Percentiles rank a stretch among this genome's conserved stretches.
Evolutionary conservation across 352 stramenopile genomes (phyloP).

Genomic region (Phytophthora litchii): DNA sequence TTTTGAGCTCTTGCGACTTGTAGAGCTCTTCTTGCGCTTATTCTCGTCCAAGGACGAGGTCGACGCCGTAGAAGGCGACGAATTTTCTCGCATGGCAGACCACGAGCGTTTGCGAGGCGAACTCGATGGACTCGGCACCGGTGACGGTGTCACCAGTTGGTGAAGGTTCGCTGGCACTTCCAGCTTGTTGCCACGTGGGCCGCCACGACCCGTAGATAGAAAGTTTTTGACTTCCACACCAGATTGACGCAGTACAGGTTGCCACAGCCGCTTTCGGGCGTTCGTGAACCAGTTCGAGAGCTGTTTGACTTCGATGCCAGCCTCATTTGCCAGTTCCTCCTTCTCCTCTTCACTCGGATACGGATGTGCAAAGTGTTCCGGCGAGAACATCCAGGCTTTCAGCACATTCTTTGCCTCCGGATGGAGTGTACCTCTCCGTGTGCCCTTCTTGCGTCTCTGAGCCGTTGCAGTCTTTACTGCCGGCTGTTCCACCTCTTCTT

Average conservation of each 20-base stretch:
- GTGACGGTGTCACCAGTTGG: constrained; percentile 57
- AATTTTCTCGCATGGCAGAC: constrained; percentile 41
- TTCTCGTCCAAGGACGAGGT: constrained; percentile 8
- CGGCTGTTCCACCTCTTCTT: constrained; percentile 27
- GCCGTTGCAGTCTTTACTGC: constrained; percentile 8
- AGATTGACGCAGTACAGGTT: constrained; percentile 84
- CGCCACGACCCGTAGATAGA: constrained; percentile 79
- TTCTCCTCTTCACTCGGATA: constrained; percentile 91
- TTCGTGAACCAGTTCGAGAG: constrained; percentile 92
- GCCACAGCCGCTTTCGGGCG: constrained; percentile 86
- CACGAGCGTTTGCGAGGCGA: constrained; percentile 69
- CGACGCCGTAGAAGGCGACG: constrained; percentile 15
- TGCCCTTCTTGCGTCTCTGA: constrained; percentile 79
- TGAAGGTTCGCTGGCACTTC: constrained; percentile 72
- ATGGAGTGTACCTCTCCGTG: constrained; percentile 80
- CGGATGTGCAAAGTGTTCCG: constrained; percentile 86
- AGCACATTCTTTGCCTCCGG: constrained; percentile 86
- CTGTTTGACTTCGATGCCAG: constrained; percentile 89
- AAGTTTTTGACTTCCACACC: constrained; percentile 92
- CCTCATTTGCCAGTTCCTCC: constrained; percentile 77
- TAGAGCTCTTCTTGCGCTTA: constrained; percentile 54
- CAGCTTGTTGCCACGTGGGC: constrained; percentile 79
- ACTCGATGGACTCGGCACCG: constrained; percentile 35
- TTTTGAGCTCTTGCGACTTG: constrained; percentile 45
- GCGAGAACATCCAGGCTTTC: constrained; percentile 91